Evolutionary conservation across 352 stramenopile species (phyloP).

Genomic region (Globisporangium heterothallicum): DNA sequence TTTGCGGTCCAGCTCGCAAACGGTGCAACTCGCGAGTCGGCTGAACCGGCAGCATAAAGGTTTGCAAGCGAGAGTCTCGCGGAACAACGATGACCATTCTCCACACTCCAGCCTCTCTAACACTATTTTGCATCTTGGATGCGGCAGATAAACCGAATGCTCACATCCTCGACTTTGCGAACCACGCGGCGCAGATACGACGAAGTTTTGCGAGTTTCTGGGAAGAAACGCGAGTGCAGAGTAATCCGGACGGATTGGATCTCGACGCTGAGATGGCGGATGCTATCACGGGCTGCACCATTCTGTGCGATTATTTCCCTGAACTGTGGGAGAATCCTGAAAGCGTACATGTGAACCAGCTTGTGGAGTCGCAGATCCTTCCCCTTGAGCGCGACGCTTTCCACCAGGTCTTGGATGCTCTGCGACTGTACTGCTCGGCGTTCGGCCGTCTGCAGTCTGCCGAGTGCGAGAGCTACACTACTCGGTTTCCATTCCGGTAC

Average conservation of each 20-base stretch:
- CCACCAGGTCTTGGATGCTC: constrained; percentile 45
- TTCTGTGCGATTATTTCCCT: constrained; percentile 43
- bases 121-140: neutral
- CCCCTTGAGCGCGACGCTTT: constrained; percentile 47
- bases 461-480: constrained; percentile 10
- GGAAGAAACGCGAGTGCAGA: constrained; percentile 24
- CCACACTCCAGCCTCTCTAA: neutral
- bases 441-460: constrained; percentile 23
- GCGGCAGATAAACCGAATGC: constrained; percentile 33
- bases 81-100: no score
- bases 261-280: constrained; percentile 23
- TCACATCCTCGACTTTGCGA: constrained; percentile 66
- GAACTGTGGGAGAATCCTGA: constrained; percentile 15
- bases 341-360: constrained; percentile 1
- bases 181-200: constrained; percentile 65
- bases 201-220: constrained; percentile 47
- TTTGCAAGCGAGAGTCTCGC: constrained; percentile 5
- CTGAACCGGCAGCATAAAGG: constrained; percentile 63
- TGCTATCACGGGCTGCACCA: constrained; percentile 24
- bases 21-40: constrained; percentile 78
- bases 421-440: constrained; percentile 22
- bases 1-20: constrained; percentile 53
- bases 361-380: constrained; percentile 28
- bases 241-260: constrained; percentile 21
- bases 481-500: constrained; percentile 32